Conservation (phyloP, 2,329 filamentous ascomycete species). For the Calonectria fujianensis region DNA sequence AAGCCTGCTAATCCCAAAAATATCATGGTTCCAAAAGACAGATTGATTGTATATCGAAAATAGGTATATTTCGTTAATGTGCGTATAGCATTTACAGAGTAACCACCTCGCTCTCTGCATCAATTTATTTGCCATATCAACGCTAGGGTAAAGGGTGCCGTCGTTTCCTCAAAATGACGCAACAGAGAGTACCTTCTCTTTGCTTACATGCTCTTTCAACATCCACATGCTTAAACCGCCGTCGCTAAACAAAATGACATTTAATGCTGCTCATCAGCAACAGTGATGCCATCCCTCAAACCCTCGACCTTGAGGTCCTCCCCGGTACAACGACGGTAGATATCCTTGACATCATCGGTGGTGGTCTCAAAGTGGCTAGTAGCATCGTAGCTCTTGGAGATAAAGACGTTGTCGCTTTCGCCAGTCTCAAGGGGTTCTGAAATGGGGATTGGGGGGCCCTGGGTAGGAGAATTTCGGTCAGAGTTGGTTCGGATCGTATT, state of each 20-base stretch:
- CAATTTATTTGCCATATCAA: slow-evolving; percentile 38
- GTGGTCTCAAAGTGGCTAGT: slow-evolving; percentile 97
- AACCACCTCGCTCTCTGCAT: slow-evolving; percentile 36
- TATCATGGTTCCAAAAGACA: background rate
- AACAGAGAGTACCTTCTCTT: slow-evolving; percentile 29
- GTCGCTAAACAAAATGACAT: slow-evolving; percentile 13
- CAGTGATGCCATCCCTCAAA: slow-evolving; percentile 85
- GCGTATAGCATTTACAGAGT: slow-evolving; percentile 49
- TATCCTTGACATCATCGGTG: slow-evolving; percentile 93
- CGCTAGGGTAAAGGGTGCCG: slow-evolving; percentile 37
- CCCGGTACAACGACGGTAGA: slow-evolving; percentile 89
- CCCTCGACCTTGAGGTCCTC: slow-evolving; percentile 93
- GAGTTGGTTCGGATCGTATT: background rate
- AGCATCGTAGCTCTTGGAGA: slow-evolving; percentile 99
- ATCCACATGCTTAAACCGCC: slow-evolving; percentile 26
- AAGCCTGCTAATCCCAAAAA: background rate
- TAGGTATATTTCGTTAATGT: slow-evolving; percentile 55
- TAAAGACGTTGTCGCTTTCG: slow-evolving; percentile 91
- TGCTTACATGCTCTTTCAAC: slow-evolving; percentile 36
- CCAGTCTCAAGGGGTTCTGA: slow-evolving; percentile 93
- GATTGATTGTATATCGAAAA: slow-evolving; percentile 52
- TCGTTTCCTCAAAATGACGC: slow-evolving; percentile 37
- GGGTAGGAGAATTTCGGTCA: slow-evolving; percentile 25
- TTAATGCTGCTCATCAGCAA: slow-evolving; percentile 81
- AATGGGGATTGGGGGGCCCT: slow-evolving; percentile 90